Evolutionary conservation across 78 protist genomes (phyloP).

Genomic region (Diacronema lutheri): DNA sequence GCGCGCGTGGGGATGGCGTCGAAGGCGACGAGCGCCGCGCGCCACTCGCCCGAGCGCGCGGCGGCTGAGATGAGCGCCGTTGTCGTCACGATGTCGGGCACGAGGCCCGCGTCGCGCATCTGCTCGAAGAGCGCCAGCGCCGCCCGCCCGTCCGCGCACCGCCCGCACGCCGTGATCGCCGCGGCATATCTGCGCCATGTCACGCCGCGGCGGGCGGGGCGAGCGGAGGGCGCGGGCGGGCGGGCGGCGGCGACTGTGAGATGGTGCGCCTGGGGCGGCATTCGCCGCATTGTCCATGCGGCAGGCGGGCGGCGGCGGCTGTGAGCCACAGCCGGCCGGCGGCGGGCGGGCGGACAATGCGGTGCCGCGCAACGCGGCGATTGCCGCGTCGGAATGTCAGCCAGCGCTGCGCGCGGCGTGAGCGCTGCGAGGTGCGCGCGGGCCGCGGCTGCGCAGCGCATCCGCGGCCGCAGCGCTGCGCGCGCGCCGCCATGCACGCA

Average conservation of each 20-base stretch:
- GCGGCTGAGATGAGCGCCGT: too few relatives aligned
- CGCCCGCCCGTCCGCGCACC: not conserved
- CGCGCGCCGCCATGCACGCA: too few relatives aligned
- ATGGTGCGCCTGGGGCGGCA: too few relatives aligned
- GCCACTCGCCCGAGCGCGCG: too few relatives aligned
- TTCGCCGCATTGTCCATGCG: too few relatives aligned
- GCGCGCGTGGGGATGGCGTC: too few relatives aligned
- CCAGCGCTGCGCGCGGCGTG: not conserved
- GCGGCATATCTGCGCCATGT: not conserved
- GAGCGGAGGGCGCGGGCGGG: not conserved
- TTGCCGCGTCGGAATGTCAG: conserved; percentile 2
- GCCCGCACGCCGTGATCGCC: not conserved
- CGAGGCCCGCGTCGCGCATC: not conserved
- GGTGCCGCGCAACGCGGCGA: not conserved
- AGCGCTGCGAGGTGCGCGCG: not conserved
- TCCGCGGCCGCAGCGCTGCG: too few relatives aligned
- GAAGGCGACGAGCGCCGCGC: too few relatives aligned
- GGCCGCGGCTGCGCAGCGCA: too few relatives aligned
- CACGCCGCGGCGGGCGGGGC: not conserved
- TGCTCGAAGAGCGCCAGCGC: not conserved
- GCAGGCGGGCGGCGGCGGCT: not conserved
- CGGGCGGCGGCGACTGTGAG: not conserved
- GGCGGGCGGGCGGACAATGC: not conserved
- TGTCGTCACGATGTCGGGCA: too few relatives aligned
- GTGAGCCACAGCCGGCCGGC: not conserved